phyloP scores from a whole-genome alignment of 768 basidiomycete genomes.

The Mycena belliarum region DNA sequence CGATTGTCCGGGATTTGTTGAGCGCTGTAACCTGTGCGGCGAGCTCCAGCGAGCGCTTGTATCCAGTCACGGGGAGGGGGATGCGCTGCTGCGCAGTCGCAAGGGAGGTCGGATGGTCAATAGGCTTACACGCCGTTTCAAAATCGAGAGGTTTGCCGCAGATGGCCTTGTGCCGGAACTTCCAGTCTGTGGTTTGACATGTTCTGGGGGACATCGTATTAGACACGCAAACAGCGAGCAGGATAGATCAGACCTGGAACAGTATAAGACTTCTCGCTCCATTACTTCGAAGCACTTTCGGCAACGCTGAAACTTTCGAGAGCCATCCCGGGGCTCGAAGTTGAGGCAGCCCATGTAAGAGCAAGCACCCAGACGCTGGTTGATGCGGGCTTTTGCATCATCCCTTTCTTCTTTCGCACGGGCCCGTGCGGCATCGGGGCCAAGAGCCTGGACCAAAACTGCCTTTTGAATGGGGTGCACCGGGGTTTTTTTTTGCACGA shows the following conservation, averaged over 20 bases:
- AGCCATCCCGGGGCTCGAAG: neutral
- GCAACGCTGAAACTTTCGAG: conserved; percentile 9
- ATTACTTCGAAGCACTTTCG: conserved; percentile 7
- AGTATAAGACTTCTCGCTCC: conserved; percentile 15
- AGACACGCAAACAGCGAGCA: neutral
- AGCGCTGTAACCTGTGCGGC: neutral
- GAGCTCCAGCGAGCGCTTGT: neutral
- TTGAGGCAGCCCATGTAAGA: conserved; percentile 9
- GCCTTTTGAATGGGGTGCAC: neutral
- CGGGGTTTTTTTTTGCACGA: neutral
- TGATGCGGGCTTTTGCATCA: neutral
- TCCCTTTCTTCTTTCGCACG: neutral
- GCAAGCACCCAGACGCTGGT: conserved; percentile 6
- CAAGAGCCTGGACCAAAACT: neutral
- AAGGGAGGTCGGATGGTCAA: neutral
- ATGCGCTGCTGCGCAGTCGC: neutral
- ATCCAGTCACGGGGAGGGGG: neutral
- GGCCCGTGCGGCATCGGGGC: neutral
- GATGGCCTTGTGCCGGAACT: neutral
- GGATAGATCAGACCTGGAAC: conserved; percentile 6
- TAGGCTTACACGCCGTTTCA: neutral
- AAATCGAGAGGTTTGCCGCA: conserved; percentile 14
- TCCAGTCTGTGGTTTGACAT: conserved; percentile 13
- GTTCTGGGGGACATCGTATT: neutral
- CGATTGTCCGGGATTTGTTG: neutral